Conservation (phyloP, 2,329 filamentous ascomycete genomes). For the Venturia carpophila region DNA sequence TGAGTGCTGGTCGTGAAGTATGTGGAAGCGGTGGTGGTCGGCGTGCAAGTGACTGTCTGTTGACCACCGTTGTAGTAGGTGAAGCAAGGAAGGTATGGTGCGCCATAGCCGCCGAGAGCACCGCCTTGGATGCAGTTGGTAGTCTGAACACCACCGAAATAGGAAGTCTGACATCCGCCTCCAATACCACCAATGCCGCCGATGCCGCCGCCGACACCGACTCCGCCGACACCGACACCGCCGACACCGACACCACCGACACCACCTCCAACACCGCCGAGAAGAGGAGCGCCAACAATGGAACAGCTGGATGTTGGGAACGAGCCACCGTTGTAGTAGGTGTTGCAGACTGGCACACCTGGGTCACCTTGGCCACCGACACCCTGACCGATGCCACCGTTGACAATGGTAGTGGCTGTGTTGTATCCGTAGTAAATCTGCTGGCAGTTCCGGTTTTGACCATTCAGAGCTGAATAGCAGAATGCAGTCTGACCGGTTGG, state of each 20-base stretch:
- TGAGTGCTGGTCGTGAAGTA: conserved; percentile 11
- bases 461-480: not conserved
- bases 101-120: conserved; percentile 11
- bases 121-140: conserved; percentile 9
- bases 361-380: conserved; percentile 8
- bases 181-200: not conserved
- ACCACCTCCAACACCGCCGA: not conserved
- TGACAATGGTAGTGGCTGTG: conserved; percentile 13
- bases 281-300: conserved; percentile 1
- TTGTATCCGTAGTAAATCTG: conserved; percentile 9
- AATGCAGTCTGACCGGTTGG: conserved; percentile 5
- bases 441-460: conserved; percentile 2
- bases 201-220: not conserved
- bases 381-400: not conserved
- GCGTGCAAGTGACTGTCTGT: conserved; percentile 10
- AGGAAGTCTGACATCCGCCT: conserved; percentile 6
- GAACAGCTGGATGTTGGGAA: conserved; percentile 8
- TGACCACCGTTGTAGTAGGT: conserved; percentile 11
- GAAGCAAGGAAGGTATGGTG: conserved; percentile 12
- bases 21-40: not conserved
- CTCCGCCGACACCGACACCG: not conserved
- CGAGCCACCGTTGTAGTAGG: not conserved
- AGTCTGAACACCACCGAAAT: not conserved
- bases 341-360: conserved; percentile 8
- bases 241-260: not conserved